Percentiles rank a stretch among this genome's conserved stretches.
These are phyloP conservation scores for Rhodamnia rubescens DNA, from an alignment of 345 rosid genomes.

Conservation along the genomic window DNA sequence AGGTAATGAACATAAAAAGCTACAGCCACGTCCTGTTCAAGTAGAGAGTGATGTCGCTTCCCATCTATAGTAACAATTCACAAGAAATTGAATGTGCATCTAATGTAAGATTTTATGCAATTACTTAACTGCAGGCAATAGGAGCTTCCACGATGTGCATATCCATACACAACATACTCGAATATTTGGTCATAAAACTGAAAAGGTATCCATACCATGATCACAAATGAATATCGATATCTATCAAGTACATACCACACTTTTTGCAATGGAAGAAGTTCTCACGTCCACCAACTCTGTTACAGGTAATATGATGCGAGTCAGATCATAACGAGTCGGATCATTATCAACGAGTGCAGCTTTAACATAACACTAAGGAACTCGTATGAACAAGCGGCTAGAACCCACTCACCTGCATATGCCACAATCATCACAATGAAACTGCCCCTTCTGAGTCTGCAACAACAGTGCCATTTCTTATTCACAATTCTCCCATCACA, in stretches of 20 bases:
- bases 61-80: background rate
- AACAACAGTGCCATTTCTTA: background rate
- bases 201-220: background rate
- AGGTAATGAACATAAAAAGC: background rate
- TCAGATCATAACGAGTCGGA: background rate
- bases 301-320: background rate
- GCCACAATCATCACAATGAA: slow-evolving; percentile 95
- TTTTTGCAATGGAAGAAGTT: slow-evolving; percentile 85
- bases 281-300: slow-evolving; percentile 83
- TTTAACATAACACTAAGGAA: background rate
- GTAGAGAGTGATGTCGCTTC: background rate
- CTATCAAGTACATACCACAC: slow-evolving; percentile 56
- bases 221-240: background rate
- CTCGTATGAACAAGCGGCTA: background rate
- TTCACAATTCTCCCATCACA: background rate
- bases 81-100: background rate
- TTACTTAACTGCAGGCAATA: background rate
- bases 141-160: background rate
- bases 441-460: slow-evolving; percentile 65
- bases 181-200: background rate
- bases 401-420: slow-evolving; percentile 66
- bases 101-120: background rate
- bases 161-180: background rate
- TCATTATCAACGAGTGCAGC: background rate
- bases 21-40: background rate